A percentile compares a stretch with the other conserved stretches of the same genome.
Conservation (phyloP, 352 stramenopile species). For the Phytophthora megakarya region DNA sequence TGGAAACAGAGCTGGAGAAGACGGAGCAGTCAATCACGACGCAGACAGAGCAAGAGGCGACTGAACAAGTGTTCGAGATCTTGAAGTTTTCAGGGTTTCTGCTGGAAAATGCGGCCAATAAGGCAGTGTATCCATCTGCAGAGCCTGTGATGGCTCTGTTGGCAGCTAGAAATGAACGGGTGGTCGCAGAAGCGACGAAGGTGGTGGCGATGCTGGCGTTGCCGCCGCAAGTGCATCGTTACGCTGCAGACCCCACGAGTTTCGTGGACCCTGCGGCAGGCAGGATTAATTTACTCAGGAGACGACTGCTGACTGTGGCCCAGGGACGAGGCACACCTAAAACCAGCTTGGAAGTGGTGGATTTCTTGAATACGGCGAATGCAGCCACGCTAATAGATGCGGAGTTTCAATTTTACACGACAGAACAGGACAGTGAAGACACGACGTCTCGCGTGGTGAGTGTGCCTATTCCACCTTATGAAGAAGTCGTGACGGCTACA, state of each 20-base stretch:
- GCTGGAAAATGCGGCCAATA: conserved; percentile 83
- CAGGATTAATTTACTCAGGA: conserved; percentile 50
- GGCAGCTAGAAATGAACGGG: conserved; percentile 65
- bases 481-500: conserved; percentile 29
- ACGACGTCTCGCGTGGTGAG: conserved; percentile 38
- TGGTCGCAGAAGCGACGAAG: conserved; percentile 73
- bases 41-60: conserved; percentile 47
- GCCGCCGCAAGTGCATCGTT: conserved; percentile 69
- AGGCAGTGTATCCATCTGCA: conserved; percentile 69
- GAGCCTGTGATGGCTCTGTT: conserved; percentile 59
- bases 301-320: conserved; percentile 58
- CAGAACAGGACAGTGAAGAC: conserved; percentile 32
- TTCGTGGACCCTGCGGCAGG: conserved; percentile 47
- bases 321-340: conserved; percentile 50
- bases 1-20: conserved; percentile 32
- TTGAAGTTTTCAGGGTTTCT: conserved; percentile 78
- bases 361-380: conserved; percentile 46
- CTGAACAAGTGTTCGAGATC: conserved; percentile 67
- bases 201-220: conserved; percentile 77
- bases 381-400: conserved; percentile 7
- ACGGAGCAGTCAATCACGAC: conserved; percentile 6
- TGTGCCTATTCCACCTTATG: conserved; percentile 44
- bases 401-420: conserved; percentile 77
- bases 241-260: conserved; percentile 57
- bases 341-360: conserved; percentile 69